These are phyloP conservation scores for Fusarium pseudoanthophilum DNA, from an alignment of 2,329 filamentous ascomycete genomes.

Conservation along the genomic window DNA sequence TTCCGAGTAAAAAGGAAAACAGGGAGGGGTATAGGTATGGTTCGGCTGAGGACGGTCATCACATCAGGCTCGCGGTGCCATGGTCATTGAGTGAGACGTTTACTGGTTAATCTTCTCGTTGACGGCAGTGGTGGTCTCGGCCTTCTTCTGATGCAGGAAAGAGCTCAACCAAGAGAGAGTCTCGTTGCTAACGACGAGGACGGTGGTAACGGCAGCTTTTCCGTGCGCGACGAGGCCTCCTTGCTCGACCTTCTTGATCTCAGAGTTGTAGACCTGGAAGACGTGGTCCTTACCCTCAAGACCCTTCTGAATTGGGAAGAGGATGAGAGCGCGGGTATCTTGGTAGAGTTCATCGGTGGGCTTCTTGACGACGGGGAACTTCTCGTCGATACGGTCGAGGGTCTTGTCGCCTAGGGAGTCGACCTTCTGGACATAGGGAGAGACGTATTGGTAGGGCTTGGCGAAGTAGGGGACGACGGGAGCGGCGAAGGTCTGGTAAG, in stretches of 20 bases:
- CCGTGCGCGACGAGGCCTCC: constrained; percentile 73
- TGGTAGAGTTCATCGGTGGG: constrained; percentile 76
- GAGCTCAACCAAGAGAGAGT: constrained; percentile 69
- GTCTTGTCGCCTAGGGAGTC: constrained; percentile 80
- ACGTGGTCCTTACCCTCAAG: constrained; percentile 71
- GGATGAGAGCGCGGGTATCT: constrained; percentile 70
- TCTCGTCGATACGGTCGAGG: constrained; percentile 75
- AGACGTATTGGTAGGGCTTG: constrained; percentile 83
- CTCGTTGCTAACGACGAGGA: constrained; percentile 73
- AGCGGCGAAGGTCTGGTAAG: constrained; percentile 80
- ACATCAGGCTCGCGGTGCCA: constrained; percentile 23
- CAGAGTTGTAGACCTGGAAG: constrained; percentile 64
- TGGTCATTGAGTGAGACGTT: constrained; percentile 4
- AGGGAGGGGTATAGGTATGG: constrained; percentile 41
- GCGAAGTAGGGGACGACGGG: constrained; percentile 77
- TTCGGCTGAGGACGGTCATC: constrained; percentile 20
- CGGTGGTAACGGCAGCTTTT: constrained; percentile 76
- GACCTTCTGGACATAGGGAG: constrained; percentile 85
- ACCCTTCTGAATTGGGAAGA: constrained; percentile 71
- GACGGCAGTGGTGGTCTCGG: constrained; percentile 64
- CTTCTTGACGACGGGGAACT: constrained; percentile 79
- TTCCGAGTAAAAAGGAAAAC: constrained; percentile 19
- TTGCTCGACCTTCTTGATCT: constrained; percentile 72
- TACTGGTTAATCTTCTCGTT: constrained; percentile 64
- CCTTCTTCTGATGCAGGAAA: constrained; percentile 70